Percentiles rank a stretch among this genome's conserved stretches.
Conservation (phyloP, 495 filamentous ascomycete species). For the Xylaria castorea region DNA sequence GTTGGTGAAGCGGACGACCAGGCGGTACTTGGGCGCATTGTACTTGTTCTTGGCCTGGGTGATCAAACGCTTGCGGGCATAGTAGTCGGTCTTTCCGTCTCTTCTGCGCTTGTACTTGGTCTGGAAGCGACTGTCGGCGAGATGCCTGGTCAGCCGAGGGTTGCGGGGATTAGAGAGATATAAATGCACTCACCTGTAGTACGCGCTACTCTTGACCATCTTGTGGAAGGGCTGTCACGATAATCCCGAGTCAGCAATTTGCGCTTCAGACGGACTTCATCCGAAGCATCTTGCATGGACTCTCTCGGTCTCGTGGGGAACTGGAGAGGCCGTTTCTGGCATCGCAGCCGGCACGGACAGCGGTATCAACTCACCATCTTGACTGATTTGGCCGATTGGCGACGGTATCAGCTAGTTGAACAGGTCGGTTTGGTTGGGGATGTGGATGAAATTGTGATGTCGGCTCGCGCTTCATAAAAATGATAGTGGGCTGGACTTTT, state of each 20-base stretch:
- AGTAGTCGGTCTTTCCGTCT: conserved; percentile 99
- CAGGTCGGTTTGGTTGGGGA: conserved; percentile 37
- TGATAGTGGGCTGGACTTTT: conserved; percentile 34
- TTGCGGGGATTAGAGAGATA: neutral
- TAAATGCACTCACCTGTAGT: conserved; percentile 80
- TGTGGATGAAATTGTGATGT: conserved; percentile 30
- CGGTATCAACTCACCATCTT: conserved; percentile 64
- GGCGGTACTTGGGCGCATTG: conserved; percentile 98
- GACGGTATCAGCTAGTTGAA: conserved; percentile 44
- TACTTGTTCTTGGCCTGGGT: conserved; percentile 99
- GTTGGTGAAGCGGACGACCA: conserved; percentile 99
- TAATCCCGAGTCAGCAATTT: conserved; percentile 94
- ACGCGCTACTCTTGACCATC: conserved; percentile 92
- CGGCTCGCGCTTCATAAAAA: conserved; percentile 37
- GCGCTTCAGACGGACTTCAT: conserved; percentile 80
- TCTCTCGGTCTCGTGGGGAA: conserved; percentile 49
- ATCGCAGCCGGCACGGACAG: conserved; percentile 32
- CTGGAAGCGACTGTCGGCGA: conserved; percentile 82
- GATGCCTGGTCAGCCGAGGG: conserved; percentile 7
- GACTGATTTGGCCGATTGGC: conserved; percentile 54
- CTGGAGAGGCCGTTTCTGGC: conserved; percentile 43
- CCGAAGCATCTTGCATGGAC: conserved; percentile 99
- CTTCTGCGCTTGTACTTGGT: conserved; percentile 99
- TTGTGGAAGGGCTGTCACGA: conserved; percentile 86
- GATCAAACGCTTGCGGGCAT: conserved; percentile 98